Base-by-base conservation (phyloP, 495 filamentous ascomycete species). In the Annulohypoxylon nitens region DNA sequence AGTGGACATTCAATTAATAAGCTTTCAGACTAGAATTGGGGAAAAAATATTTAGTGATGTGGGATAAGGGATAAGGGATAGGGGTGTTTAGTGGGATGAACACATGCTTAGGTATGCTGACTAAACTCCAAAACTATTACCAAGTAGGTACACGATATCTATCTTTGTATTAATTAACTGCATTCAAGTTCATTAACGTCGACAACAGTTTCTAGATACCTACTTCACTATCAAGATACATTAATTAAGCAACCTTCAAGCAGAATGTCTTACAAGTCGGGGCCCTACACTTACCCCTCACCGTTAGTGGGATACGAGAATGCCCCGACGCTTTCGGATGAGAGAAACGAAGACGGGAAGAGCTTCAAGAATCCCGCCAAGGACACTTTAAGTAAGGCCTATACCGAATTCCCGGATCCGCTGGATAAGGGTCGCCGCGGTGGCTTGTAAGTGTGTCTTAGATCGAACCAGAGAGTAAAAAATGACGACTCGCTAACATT, bases 271-370 rank as follows among this genome's bases (percentile, higher is more conserved):
- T 36, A 61, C 62, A n/a, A 34, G 14, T 48, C 34, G 55, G 66
- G 60, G 18, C 48, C 39, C 0, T 86, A 86, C 74, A 82, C 67
- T 11, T 93, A 90, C 77, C 86, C 91, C 3, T 93, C 89, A 2
- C 92, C 92, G 0, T 78, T 94, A 2, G 84, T 83, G 63, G 91
- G 90, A 5, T 93, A 90, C 70, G 89, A 93, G 65, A 81, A 86
- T 51, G 81, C 86, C 12, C 83, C 89, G 26, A 87, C 90, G 8
- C 85, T 94, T 0, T 81, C 90, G 8, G 77, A 86, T 73, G 91
- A 93, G 77, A 85, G 83, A 77, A 73, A 78, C 60, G 88, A 87
- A 12, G 91, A 94, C 76, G 90, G 90, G 67, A 93, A 93, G 75
- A 90, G 87, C 45, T 83, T 87, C 69, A 81, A 82, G 45, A 93